phyloP scores from a whole-genome alignment of 2,329 filamentous ascomycete genomes.

The Neophaeococcomyces mojaviensis region DNA sequence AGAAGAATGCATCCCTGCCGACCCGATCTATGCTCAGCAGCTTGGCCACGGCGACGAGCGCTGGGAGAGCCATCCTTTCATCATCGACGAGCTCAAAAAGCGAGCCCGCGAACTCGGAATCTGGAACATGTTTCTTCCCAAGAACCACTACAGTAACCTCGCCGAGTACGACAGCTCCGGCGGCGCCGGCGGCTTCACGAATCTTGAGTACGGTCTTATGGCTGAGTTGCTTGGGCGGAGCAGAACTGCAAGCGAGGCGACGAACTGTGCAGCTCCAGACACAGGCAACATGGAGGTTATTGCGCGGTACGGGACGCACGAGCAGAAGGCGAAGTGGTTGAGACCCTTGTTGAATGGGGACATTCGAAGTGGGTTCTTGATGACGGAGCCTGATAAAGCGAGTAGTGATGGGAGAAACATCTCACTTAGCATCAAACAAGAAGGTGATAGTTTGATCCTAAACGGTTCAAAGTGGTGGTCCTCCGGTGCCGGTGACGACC shows the following conservation, averaged over 20 bases:
- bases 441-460: conserved; percentile 84
- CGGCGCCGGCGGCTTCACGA: conserved; percentile 53
- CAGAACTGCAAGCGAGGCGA: conserved; percentile 70
- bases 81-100: conserved; percentile 82
- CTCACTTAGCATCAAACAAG: conserved; percentile 68
- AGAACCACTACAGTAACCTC: conserved; percentile 63
- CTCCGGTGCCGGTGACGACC: conserved; percentile 82
- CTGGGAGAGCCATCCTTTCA: conserved; percentile 69
- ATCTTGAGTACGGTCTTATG: conserved; percentile 95
- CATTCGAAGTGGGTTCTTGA: conserved; percentile 82
- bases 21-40: conserved; percentile 71
- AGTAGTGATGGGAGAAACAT: conserved; percentile 94
- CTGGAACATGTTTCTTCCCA: conserved; percentile 98
- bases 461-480: conserved; percentile 99
- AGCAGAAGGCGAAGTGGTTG: conserved; percentile 78
- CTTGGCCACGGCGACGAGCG: conserved; percentile 66
- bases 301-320: conserved; percentile 75
- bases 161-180: conserved; percentile 71
- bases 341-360: conserved; percentile 71
- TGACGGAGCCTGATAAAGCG: conserved; percentile 85
- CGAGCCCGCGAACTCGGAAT: conserved; percentile 75
- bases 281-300: conserved; percentile 94
- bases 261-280: conserved; percentile 84
- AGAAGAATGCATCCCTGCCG: conserved; percentile 84
- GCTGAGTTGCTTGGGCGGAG: conserved; percentile 90